Conservation (phyloP, 768 basidiomycete genomes). For the Boletus insuetus region DNA sequence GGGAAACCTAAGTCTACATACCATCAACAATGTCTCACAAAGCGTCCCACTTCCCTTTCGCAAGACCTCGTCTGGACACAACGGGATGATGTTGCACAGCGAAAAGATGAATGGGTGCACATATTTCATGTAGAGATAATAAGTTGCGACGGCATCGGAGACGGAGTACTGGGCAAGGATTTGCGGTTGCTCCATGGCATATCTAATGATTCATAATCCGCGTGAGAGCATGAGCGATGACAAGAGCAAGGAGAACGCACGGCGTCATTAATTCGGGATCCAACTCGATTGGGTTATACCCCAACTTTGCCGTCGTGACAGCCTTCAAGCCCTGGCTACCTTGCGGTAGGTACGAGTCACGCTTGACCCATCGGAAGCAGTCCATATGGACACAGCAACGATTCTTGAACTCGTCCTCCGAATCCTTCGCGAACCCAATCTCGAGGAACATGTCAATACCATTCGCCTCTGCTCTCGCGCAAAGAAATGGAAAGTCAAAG, state of each 20-base stretch:
- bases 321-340: slow-evolving; percentile 98
- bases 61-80: slow-evolving; percentile 94
- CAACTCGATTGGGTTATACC: slow-evolving; percentile 94
- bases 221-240: neutral
- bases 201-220: slow-evolving; percentile 45
- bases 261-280: slow-evolving; percentile 99
- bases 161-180: slow-evolving; percentile 96
- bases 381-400: slow-evolving; percentile 96
- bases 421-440: slow-evolving; percentile 88
- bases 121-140: slow-evolving; percentile 99
- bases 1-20: slow-evolving; percentile 35
- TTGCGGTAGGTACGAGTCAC: slow-evolving; percentile 97
- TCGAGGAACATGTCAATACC: slow-evolving; percentile 97
- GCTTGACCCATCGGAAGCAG: slow-evolving; percentile 99
- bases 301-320: slow-evolving; percentile 92
- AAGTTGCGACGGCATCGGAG: slow-evolving; percentile 99
- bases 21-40: slow-evolving; percentile 98
- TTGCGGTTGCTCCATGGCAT: slow-evolving; percentile 95
- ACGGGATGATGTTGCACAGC: slow-evolving; percentile 96
- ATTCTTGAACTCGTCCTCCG: slow-evolving; percentile 94
- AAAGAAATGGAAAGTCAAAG: slow-evolving; percentile 98
- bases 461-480: slow-evolving; percentile 77
- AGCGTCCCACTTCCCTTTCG: slow-evolving; percentile 95
- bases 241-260: slow-evolving; percentile 46
- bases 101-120: slow-evolving; percentile 99